Conservation (phyloP, 495 filamentous ascomycete genomes). For the Penicillium longicatenatum region DNA sequence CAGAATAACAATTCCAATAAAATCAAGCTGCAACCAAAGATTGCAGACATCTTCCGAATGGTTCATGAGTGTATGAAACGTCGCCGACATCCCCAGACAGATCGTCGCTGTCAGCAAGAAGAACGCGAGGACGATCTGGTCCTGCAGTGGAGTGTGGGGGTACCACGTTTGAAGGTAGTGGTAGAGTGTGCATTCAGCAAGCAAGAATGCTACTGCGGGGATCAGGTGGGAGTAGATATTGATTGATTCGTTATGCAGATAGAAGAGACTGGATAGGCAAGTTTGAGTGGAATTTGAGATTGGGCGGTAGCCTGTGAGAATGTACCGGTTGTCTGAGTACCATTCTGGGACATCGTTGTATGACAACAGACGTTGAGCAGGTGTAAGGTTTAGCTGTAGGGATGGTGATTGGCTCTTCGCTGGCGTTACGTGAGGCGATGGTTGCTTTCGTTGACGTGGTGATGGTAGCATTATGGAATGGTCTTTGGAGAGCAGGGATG, state of each 20-base stretch:
- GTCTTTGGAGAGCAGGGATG: not conserved
- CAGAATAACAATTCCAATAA: conserved; percentile 24
- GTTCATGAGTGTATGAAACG: conserved; percentile 33
- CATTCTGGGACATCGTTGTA: conserved; percentile 35
- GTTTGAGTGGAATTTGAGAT: conserved; percentile 31
- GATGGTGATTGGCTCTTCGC: too few relatives aligned
- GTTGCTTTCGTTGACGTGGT: not conserved
- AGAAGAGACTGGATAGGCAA: conserved; percentile 30
- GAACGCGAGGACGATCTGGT: conserved; percentile 24
- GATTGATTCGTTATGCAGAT: conserved; percentile 39
- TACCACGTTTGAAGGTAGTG: conserved; percentile 19
- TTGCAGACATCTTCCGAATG: conserved; percentile 28
- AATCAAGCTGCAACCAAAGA: conserved; percentile 30
- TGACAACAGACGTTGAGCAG: not conserved
- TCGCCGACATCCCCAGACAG: conserved; percentile 28
- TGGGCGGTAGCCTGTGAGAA: conserved; percentile 34
- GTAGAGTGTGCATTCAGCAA: conserved; percentile 21
- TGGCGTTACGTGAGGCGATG: not conserved
- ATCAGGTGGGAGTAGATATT: conserved; percentile 40
- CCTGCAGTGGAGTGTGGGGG: not conserved
- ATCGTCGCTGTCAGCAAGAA: conserved; percentile 29
- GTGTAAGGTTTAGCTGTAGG: not conserved
- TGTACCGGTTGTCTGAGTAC: conserved; percentile 26
- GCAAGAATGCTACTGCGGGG: conserved; percentile 23
- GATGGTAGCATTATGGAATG: not conserved